Base-by-base conservation (phyloP, 805 yeast species). In the Candida tallmaniae region DNA sequence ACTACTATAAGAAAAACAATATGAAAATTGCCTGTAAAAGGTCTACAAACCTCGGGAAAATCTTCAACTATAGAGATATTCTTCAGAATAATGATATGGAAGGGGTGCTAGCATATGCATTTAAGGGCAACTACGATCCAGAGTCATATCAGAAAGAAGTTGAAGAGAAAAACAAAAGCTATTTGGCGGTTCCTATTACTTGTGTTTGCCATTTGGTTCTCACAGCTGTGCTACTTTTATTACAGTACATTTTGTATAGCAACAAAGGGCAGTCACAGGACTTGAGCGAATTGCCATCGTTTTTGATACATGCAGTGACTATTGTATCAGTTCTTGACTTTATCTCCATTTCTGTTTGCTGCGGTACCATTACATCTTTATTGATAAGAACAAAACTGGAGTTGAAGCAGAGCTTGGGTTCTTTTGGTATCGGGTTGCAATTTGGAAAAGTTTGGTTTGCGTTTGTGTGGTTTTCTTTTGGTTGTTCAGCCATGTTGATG, bases 31-130 rank as follows among this genome's bases (percentile, higher is more conserved):
- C 38, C 6, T 59, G 66, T 36, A 21, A 25, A 17, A 40, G 38
- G 16, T 19, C 15, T 13, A 22, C 23, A 9, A 32, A 23, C 19
- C 19, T 24, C 17, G 24, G 47, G 19, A 60, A 54, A 38, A 54
- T 62, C 2, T 65, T 74, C 46, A 74, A 74, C 51, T 76, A 74
- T 44, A 52, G 72, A 25, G 46, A 51, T 4, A 62, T 69, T 36
- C 45, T 76, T 24, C 40, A 55, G 2, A 39, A 50, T 0, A 57
- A 66, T 15, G 74, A 75, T 3, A 52, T 75, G 19, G 54, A 55
- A 17, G 62, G 62, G 23, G 68, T 73, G 5, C 50, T 71, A 34
- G 73, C 72, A 3, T 76, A 75, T 46, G 78, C 79, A 0, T 69
- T 62, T 40, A 51, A 59, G 29, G 27, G 47, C 5, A 25, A 35